phyloP scores from a whole-genome alignment of 2,329 filamentous ascomycete genomes.

The Amesomyces nigricolor region DNA sequence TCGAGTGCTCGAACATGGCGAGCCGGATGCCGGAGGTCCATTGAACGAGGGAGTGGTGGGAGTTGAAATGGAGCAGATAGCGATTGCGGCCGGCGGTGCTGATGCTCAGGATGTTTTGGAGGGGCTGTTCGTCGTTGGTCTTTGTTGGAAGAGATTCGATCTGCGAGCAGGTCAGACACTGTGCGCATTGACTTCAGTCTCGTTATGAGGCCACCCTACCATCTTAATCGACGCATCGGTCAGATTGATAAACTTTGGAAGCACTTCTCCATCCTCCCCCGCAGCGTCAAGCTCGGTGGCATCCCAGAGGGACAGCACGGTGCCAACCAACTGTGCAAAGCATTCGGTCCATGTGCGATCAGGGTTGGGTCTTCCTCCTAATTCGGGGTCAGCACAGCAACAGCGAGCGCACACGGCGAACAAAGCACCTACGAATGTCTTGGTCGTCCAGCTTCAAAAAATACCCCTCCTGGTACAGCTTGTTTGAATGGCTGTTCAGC shows the following conservation, averaged over 20 bases:
- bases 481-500: conserved; percentile 91
- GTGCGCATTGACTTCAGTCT: neutral
- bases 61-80: conserved; percentile 94
- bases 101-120: conserved; percentile 92
- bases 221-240: conserved; percentile 98
- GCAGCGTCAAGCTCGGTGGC: conserved; percentile 84
- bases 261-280: conserved; percentile 61
- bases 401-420: conserved; percentile 16
- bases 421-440: conserved; percentile 64
- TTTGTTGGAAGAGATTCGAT: conserved; percentile 86
- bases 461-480: conserved; percentile 96
- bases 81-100: conserved; percentile 94
- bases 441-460: conserved; percentile 95
- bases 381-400: conserved; percentile 27
- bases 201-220: conserved; percentile 49
- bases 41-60: conserved; percentile 83
- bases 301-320: conserved; percentile 92
- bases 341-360: conserved; percentile 94
- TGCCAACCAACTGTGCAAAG: conserved; percentile 93
- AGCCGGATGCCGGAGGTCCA: conserved; percentile 95
- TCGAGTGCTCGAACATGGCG: conserved; percentile 89
- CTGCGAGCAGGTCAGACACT: conserved; percentile 38
- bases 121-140: conserved; percentile 65
- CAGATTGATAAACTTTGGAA: conserved; percentile 75
- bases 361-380: conserved; percentile 78